Percentiles rank a stretch among this genome's conserved stretches.
phyloP scores from a whole-genome alignment of 2,329 filamentous ascomycete species.

The Aspergillus sp. region DNA sequence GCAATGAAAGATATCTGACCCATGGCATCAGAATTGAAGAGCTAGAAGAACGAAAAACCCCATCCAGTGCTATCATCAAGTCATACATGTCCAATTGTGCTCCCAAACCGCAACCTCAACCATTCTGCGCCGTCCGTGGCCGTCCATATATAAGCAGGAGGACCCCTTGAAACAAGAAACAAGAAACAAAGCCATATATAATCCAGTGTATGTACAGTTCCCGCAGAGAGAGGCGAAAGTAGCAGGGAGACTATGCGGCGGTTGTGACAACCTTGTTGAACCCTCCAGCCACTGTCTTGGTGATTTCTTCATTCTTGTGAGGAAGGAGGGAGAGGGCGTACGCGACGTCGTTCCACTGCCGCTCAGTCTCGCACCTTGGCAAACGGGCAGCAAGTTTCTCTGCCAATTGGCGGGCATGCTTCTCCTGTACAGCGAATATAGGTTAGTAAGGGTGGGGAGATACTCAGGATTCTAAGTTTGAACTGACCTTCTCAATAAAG shows the following conservation, averaged over 20 bases:
- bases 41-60: not conserved
- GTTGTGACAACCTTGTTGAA: constrained; percentile 69
- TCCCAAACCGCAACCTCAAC: not conserved
- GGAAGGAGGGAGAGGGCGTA: constrained; percentile 87
- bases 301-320: constrained; percentile 63
- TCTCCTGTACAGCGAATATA: constrained; percentile 68
- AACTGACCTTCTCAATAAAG: constrained; percentile 90
- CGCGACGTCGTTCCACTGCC: constrained; percentile 97
- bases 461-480: not conserved
- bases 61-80: constrained; percentile 1
- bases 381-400: constrained; percentile 90
- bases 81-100: not conserved
- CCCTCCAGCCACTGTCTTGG: constrained; percentile 47
- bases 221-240: not conserved
- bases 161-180: not conserved
- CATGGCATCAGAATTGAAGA: not conserved
- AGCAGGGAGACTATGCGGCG: constrained; percentile 51
- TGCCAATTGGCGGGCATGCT: constrained; percentile 92
- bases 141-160: not conserved
- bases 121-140: constrained; percentile 7
- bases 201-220: not conserved
- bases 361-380: constrained; percentile 82
- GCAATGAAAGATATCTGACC: not conserved
- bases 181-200: not conserved
- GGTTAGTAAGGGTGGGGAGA: not conserved